Percentiles rank a stretch among this genome's conserved stretches.
These are phyloP conservation scores for Auxenochlorella pyrenoidosa DNA, from an alignment of 139 green algal genomes.

Conservation along the genomic window DNA sequence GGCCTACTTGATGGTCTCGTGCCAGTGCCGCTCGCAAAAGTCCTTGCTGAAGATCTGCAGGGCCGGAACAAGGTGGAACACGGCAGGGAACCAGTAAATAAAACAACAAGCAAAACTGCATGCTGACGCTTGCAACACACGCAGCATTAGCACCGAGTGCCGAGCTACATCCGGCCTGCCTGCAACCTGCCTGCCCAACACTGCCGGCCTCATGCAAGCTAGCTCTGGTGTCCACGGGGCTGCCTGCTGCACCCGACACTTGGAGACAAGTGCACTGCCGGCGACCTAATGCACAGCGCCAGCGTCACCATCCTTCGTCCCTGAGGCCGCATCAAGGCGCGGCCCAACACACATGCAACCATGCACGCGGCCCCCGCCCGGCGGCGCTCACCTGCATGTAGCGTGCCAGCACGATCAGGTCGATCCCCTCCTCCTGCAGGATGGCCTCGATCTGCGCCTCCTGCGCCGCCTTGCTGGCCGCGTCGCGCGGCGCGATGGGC, in stretches of 20 bases:
- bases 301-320: too few species aligned
- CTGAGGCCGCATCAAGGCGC: too few species aligned
- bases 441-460: slow-evolving; percentile 66
- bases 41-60: slow-evolving; percentile 78
- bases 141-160: too few species aligned
- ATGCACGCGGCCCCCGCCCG: neutral
- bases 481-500: slow-evolving; percentile 35
- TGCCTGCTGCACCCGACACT: neutral
- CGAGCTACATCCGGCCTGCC: too few species aligned
- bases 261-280: neutral
- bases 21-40: slow-evolving; percentile 70
- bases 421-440: slow-evolving; percentile 61
- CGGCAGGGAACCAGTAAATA: too few species aligned
- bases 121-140: too few species aligned
- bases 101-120: too few species aligned
- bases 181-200: neutral
- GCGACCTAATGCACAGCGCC: too few species aligned
- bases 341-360: too few species aligned
- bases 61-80: neutral
- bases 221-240: too few species aligned
- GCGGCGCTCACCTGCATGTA: slow-evolving; percentile 45
- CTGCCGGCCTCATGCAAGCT: too few species aligned
- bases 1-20: slow-evolving; percentile 77
- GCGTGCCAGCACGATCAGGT: slow-evolving; percentile 74
- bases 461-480: slow-evolving; percentile 55